phyloP scores from a whole-genome alignment of 108 stramenopile genomes.

The Pseudonitzschia pungens region DNA sequence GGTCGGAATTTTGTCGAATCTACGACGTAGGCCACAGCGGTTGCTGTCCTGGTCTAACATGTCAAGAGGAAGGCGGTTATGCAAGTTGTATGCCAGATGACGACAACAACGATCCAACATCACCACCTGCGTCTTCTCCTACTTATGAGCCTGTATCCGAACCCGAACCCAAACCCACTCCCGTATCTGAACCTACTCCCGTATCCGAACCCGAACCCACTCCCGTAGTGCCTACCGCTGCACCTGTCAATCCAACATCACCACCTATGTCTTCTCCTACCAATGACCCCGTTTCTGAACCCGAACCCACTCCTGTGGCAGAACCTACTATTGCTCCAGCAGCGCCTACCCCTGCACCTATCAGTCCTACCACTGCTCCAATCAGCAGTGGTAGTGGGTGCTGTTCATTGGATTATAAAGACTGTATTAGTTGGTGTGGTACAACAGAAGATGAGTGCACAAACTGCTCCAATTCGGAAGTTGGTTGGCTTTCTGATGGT shows the following conservation, averaged over 20 bases:
- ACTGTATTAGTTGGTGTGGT: slow-evolving; percentile 5
- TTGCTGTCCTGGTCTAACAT: slow-evolving; percentile 20
- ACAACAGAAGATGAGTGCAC: background rate
- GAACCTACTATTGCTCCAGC: background rate
- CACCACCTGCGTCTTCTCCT: too few species aligned
- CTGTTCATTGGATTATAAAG: slow-evolving; percentile 5
- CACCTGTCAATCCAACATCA: too few species aligned
- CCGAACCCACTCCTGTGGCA: too few species aligned
- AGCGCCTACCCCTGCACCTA: background rate
- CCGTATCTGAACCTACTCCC: too few species aligned
- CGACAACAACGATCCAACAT: too few species aligned
- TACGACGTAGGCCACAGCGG: background rate
- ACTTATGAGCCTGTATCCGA: too few species aligned
- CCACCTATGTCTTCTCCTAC: too few species aligned
- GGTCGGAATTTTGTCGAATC: background rate
- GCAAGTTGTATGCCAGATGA: background rate
- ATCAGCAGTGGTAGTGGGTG: slow-evolving; percentile 5
- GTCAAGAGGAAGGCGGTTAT: background rate
- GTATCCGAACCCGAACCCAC: too few species aligned
- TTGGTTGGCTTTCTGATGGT: slow-evolving; percentile 8
- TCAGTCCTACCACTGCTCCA: too few species aligned
- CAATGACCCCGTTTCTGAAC: too few species aligned
- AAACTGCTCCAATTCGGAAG: background rate
- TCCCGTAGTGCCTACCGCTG: too few species aligned
- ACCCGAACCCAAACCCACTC: too few species aligned